A percentile compares a stretch with the other conserved stretches of the same genome.
Conservation (phyloP, 306 rosid genomes). For the Cicer pinnatifidum region DNA sequence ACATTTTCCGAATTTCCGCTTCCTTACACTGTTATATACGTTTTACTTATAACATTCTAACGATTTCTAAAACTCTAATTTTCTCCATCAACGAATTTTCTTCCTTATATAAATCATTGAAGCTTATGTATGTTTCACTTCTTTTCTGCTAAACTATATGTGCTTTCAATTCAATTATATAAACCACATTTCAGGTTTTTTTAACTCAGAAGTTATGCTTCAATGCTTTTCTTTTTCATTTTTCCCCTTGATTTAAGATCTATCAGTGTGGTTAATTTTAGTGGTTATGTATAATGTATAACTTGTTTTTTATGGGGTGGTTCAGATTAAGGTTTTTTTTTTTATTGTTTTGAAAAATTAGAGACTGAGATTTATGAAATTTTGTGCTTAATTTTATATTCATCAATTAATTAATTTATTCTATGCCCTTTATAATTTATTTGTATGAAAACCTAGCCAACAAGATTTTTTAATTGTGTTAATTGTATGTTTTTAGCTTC, state of each 20-base stretch:
- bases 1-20: background rate
- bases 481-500: constrained; percentile 3
- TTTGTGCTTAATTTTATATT: background rate
- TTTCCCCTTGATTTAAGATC: too few species aligned
- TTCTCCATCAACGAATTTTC: background rate
- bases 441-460: background rate
- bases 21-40: too few species aligned
- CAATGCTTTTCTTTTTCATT: background rate
- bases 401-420: background rate
- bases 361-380: background rate
- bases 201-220: background rate
- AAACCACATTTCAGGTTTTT: too few species aligned
- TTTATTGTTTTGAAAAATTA: background rate
- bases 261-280: background rate
- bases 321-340: background rate
- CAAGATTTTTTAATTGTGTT: constrained; percentile 24
- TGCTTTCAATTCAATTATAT: too few species aligned
- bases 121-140: background rate
- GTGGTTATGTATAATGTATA: background rate
- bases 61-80: too few species aligned
- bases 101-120: background rate
- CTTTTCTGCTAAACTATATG: background rate
- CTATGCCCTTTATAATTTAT: background rate
- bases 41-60: too few species aligned
- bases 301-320: background rate